Evolutionary conservation across 2,329 filamentous ascomycete genomes (phyloP), one percentile per base, ranked within the genome.

Genomic region (Monosporascus sp.): DNA sequence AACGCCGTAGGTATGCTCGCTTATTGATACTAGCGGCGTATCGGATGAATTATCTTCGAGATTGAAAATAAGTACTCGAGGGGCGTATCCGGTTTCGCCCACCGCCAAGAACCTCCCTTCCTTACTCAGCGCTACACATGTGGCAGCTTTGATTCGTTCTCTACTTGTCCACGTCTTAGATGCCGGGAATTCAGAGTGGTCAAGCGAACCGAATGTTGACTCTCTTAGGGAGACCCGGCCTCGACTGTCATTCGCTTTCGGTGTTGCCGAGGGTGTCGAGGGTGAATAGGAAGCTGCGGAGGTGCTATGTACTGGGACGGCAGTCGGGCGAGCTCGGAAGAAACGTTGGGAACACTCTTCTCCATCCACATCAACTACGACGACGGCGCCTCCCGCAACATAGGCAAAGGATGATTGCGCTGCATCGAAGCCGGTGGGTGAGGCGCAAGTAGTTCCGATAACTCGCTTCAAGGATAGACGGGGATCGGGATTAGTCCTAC

Each of bases 11-110:
- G 84, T 86, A 70, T 99, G 94, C 65, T 99, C 94, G 51, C 84
- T 89, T 52, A 99, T 82, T 37, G 89, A 90, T 2, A 91, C 89
- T 6, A 97, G 77, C 2, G 94, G 94, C 1, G 80, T 81, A 63
- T 97, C 92, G 3, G 86, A 87, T 2, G 89, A 88, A 37, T 80
- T 80, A 64, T 96, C 91, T 62, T 88, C 82, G 5, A 94, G 84
- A 34, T 84, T 90, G 71, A 96, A 99, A 51, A 99, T 86, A 53
- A 97, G 77, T 22, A 99, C 90, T 50, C 94, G 82, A 6, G 94
- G 94, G 50, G 87, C 89, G 70, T 97, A 97, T 22, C 94, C 94
- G 3, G 92, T 96, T 80, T 99, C 94, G 63, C 94, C 94, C 3
- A 97, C 88, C 8, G 93, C 94, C 50, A 99, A 77, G 66, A 88